These are phyloP conservation scores for Dendrothele bispora DNA, from an alignment of 768 basidiomycete species.

Conservation along the genomic window DNA sequence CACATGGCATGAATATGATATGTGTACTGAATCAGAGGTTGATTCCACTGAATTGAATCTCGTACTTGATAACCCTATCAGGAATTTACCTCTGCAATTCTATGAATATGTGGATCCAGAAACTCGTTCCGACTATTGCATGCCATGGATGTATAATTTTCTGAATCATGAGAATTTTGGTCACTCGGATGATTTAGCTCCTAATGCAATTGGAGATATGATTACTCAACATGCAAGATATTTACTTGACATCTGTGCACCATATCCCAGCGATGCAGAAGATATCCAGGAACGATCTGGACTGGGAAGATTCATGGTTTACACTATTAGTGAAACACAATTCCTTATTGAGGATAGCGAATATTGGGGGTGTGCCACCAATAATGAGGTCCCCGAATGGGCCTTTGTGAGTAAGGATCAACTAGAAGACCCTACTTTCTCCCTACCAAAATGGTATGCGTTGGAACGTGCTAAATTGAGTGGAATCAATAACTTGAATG, in stretches of 20 bases:
- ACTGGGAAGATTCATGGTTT: not conserved
- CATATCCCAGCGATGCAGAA: constrained; percentile 1
- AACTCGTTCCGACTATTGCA: not conserved
- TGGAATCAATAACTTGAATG: too few relatives aligned
- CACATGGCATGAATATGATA: too few relatives aligned
- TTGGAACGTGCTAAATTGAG: constrained; percentile 5
- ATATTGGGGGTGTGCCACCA: not conserved
- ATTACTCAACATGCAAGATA: constrained; percentile 3
- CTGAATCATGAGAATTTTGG: not conserved
- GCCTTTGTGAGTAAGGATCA: not conserved
- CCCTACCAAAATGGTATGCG: constrained; percentile 5
- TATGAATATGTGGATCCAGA: not conserved
- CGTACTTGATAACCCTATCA: too few relatives aligned
- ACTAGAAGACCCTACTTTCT: constrained; percentile 5
- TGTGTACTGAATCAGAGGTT: too few relatives aligned
- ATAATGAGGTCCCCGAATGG: not conserved
- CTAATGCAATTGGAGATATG: not conserved
- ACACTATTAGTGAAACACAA: not conserved
- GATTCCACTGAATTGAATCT: too few relatives aligned
- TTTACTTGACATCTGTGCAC: not conserved
- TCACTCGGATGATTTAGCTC: not conserved
- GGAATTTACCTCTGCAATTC: too few relatives aligned
- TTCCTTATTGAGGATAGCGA: constrained; percentile 2
- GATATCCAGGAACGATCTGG: not conserved
- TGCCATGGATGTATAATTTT: constrained; percentile 2